These are phyloP conservation scores for Mycena leptocephala DNA, from an alignment of 768 basidiomycete species.

Conservation along the genomic window DNA sequence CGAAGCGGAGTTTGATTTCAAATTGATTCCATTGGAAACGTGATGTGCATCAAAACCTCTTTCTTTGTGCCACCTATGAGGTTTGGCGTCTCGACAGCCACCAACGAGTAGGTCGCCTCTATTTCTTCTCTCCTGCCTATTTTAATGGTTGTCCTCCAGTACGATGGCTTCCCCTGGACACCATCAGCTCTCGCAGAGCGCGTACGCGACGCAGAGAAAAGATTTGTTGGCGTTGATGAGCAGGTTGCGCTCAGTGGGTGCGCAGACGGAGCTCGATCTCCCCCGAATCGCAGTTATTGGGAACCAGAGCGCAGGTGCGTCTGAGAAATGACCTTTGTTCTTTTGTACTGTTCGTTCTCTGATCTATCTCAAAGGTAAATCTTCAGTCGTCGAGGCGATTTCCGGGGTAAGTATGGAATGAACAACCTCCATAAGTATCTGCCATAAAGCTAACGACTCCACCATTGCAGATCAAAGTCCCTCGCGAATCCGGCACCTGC, in stretches of 20 bases:
- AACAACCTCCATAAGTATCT: background rate
- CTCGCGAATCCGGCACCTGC: slow-evolving; percentile 50
- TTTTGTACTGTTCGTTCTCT: no score
- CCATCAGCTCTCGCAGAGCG: background rate
- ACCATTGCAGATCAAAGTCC: slow-evolving; percentile 58
- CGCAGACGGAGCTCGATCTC: slow-evolving; percentile 62
- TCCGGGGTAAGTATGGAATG: slow-evolving; percentile 63
- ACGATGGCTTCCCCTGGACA: no score
- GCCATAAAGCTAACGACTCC: background rate
- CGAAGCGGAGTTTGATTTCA: no score
- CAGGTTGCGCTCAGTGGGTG: slow-evolving; percentile 52
- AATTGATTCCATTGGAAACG: no score
- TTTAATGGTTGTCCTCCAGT: no score
- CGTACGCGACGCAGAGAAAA: background rate
- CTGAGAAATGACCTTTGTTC: background rate
- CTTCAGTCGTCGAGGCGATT: slow-evolving; percentile 65
- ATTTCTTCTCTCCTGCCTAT: no score
- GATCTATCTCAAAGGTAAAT: slow-evolving; percentile 48
- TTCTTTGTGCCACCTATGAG: no score
- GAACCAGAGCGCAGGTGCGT: slow-evolving; percentile 64
- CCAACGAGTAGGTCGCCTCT: no score
- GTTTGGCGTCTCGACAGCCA: no score
- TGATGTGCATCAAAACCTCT: no score
- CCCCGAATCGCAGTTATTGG: slow-evolving; percentile 68
- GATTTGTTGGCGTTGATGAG: slow-evolving; percentile 47